Evolutionary conservation across 345 rosid genomes (phyloP).

Genomic region (Camelina sativa): DNA sequence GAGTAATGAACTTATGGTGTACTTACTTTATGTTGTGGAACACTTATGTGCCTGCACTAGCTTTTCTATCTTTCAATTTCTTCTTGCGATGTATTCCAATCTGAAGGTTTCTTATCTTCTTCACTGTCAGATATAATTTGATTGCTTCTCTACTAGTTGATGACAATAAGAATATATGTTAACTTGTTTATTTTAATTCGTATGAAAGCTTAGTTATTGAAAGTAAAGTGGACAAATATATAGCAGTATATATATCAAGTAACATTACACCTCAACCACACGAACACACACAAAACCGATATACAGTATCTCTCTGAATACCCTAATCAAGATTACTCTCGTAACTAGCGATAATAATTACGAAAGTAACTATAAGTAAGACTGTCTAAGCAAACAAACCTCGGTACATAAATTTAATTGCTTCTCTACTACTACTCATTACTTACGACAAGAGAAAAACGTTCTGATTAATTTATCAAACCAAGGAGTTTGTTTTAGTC

Average conservation of each 20-base stretch:
- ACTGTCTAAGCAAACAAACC: slow-evolving; percentile 30
- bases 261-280: slow-evolving; percentile 40
- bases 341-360: slow-evolving; percentile 15
- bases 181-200: background rate
- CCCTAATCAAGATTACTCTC: slow-evolving; percentile 30
- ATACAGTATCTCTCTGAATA: slow-evolving; percentile 20
- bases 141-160: no score
- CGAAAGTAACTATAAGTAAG: slow-evolving; percentile 6
- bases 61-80: background rate
- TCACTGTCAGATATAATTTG: no score
- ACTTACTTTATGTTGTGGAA: background rate
- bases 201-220: slow-evolving; percentile 8
- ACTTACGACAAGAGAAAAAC: slow-evolving; percentile 22
- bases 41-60: background rate
- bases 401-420: slow-evolving; percentile 15
- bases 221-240: background rate
- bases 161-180: no score
- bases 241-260: slow-evolving; percentile 26
- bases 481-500: no score
- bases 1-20: background rate
- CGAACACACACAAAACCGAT: slow-evolving; percentile 37
- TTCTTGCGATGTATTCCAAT: background rate
- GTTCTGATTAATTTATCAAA: slow-evolving; percentile 30
- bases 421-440: background rate
- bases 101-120: background rate